These are phyloP conservation scores for Peniophora sp. DNA, from an alignment of 1,284 basidiomycete species.

Conservation along the genomic window DNA sequence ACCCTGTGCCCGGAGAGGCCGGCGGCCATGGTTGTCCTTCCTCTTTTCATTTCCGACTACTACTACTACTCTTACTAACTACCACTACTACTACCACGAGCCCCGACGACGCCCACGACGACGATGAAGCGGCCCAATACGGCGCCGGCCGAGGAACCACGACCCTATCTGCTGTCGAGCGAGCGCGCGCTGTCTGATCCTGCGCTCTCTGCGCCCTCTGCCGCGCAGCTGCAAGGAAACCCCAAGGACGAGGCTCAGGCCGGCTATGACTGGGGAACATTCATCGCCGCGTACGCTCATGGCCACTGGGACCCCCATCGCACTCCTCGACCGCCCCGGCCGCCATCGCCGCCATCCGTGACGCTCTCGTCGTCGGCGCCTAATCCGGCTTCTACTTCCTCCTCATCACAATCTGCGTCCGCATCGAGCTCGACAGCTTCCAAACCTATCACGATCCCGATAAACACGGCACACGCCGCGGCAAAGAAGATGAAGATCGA, in stretches of 20 bases:
- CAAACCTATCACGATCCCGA: too few relatives aligned
- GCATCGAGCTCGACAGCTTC: not conserved
- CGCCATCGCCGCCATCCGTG: constrained; percentile 3
- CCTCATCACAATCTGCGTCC: not conserved
- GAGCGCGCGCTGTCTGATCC: not conserved
- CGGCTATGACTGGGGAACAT: constrained; percentile 68
- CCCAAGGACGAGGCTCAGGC: constrained; percentile 14
- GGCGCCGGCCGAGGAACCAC: too few relatives aligned
- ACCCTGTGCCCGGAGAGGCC: too few relatives aligned
- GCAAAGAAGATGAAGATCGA: not conserved
- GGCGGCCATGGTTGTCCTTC: too few relatives aligned
- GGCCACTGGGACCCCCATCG: constrained; percentile 78
- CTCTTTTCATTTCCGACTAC: too few relatives aligned
- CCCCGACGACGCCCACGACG: too few relatives aligned
- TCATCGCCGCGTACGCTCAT: constrained; percentile 66
- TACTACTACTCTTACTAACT: too few relatives aligned
- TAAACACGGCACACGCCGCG: too few relatives aligned
- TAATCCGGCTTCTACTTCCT: not conserved
- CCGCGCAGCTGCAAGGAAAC: constrained; percentile 2
- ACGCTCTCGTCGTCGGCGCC: not conserved
- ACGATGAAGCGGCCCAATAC: too few relatives aligned
- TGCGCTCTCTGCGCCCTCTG: constrained; percentile 5
- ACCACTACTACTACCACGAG: too few relatives aligned
- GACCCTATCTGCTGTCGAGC: too few relatives aligned
- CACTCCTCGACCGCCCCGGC: constrained; percentile 59